These are phyloP conservation scores for Solanum bulbocastanum DNA, from an alignment of 257 asterid species.

Conservation along the genomic window DNA sequence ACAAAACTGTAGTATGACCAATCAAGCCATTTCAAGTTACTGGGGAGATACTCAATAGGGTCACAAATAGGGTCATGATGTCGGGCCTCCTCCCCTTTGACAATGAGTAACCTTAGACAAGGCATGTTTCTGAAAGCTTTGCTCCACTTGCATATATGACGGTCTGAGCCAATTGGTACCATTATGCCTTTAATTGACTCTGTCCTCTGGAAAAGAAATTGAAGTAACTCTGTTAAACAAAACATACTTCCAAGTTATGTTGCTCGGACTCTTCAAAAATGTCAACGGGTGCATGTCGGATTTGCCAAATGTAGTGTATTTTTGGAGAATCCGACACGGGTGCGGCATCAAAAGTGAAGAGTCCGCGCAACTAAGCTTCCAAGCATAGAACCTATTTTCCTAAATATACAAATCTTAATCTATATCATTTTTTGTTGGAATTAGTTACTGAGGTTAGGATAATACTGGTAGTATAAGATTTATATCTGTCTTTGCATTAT, in stretches of 20 bases:
- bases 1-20: neutral
- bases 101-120: neutral
- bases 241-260: neutral
- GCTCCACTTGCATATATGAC: neutral
- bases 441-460: too few relatives aligned
- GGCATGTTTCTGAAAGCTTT: neutral
- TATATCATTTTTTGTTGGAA: neutral
- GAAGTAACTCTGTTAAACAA: neutral
- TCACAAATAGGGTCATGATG: neutral
- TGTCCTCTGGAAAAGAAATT: neutral
- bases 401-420: neutral
- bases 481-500: neutral
- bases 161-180: neutral
- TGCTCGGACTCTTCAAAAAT: too few relatives aligned
- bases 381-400: neutral
- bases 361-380: neutral
- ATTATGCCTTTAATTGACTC: neutral
- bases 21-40: neutral
- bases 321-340: too few relatives aligned
- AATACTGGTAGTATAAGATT: neutral
- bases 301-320: too few relatives aligned
- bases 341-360: too few relatives aligned
- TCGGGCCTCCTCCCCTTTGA: neutral
- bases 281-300: too few relatives aligned
- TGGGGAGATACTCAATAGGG: neutral